phyloP scores from a whole-genome alignment of 345 rosid species.

The Noccaea caerulescens region DNA sequence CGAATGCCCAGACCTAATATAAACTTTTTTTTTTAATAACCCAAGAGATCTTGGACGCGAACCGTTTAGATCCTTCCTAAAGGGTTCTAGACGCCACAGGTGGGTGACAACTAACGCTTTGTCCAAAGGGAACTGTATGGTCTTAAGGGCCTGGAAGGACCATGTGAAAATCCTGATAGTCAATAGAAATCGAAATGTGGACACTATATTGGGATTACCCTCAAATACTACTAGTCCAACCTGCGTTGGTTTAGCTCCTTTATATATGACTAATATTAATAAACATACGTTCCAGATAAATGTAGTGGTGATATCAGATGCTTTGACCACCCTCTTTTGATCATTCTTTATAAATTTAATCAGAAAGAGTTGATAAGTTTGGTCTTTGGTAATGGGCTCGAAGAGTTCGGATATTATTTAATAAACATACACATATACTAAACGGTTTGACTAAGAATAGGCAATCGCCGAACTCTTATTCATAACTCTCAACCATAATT shows the following conservation, averaged over 20 bases:
- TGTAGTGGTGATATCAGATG: constrained; percentile 31
- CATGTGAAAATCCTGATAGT: too few species aligned
- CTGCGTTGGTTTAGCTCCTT: not conserved
- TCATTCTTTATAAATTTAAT: constrained; percentile 8
- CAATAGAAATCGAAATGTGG: too few species aligned
- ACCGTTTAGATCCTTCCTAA: too few species aligned
- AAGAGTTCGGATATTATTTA: constrained; percentile 29
- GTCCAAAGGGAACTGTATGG: too few species aligned
- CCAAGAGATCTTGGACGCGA: too few species aligned
- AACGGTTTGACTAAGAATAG: constrained; percentile 43
- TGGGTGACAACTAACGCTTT: too few species aligned
- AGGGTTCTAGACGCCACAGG: too few species aligned
- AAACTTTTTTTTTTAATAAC: too few species aligned
- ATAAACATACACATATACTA: constrained; percentile 23
- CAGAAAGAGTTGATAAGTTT: constrained; percentile 12
- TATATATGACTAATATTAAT: not conserved
- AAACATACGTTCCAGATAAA: constrained; percentile 4
- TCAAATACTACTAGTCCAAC: too few species aligned
- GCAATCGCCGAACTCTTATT: constrained; percentile 39
- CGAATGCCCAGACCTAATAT: too few species aligned
- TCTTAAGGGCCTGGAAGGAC: too few species aligned
- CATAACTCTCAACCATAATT: constrained; percentile 23
- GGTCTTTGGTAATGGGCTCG: constrained; percentile 46
- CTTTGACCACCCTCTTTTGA: constrained; percentile 36
- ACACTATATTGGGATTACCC: too few species aligned